Evolutionary conservation across 768 basidiomycete genomes (phyloP), one percentile per base, ranked within the genome.

Genomic region (Gelatoporia subvermispora): DNA sequence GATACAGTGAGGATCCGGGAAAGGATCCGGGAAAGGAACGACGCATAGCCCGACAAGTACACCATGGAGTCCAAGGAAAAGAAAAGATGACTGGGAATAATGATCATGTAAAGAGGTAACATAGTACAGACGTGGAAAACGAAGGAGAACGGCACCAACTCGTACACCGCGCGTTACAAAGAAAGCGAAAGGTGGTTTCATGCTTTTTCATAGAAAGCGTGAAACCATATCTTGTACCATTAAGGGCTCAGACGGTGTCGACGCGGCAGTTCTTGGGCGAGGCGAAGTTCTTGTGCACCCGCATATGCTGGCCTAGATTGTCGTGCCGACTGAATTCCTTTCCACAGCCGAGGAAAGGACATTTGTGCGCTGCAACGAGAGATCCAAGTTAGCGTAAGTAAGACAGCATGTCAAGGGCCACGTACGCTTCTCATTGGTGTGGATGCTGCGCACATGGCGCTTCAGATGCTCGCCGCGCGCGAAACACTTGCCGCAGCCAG

Each of bases 391-490:
- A 56, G 44, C 35, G 49, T 40, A 35, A 46, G 35, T 49, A 39
- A 23, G 9, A 39, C 20, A 35, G 20, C 11, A 41, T 56, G 47
- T 41, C 49, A 40, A 52, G 35, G 40, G 13, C 23, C 17, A 78
- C 89, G 66, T 61, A 93, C 92, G 92, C 72, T 91, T 93, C 64
- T 93, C 91, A 65, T 93, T 79, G 20, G 92, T 93, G 68, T 94
- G 92, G 46, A 94, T 91, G 60, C 85, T 86, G 56, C 89, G 70
- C 35, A 93, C 78, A 64, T 94, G 92, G 53, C 93, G 73, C 74
- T 93, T 93, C 54, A 95, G 69, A 64, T 95, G 93, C 67, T 95
- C 93, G 18, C 86, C 85, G 24, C 93, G 76, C 31, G 85, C 83
- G 66, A 95, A 94, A 58, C 84, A 87, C 68, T 93, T 93, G 37